Evolutionary conservation across 2,329 filamentous ascomycete genomes (phyloP), one percentile per base, ranked within the genome.

Genomic region (Mycosphaerella arachidis): DNA sequence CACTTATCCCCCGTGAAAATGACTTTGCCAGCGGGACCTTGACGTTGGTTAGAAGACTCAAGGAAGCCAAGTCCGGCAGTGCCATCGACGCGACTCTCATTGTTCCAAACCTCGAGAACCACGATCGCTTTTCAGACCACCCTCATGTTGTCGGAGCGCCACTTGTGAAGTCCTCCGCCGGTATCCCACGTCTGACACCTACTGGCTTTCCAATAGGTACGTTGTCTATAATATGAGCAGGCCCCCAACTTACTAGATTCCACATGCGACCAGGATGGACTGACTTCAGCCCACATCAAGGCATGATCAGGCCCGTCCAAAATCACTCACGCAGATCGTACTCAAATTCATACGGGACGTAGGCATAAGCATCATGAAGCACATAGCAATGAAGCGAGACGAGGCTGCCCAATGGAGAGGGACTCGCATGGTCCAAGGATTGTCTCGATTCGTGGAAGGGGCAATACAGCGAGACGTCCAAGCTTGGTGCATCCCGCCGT

Each of bases 111-210:
- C 60, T 71, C 6, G 20, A 51, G 10, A 58, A 65, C 20, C 63
- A 69, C 43, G 40, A 51, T 7, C 59, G 59, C 7, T 70, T 68
- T 48, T 60, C 62, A 18, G 52, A 67, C 9, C 55, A 64, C n/a
- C 64, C 65, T 10, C 69, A 63, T 53, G 69, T 72, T 1, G 48
- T 29, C 1, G 62, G 56, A 48, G 62, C 61, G 3, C 69, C 70
- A 0, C 64, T 60, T 12, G 65, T 65, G 6, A 64, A 68, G 4
- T 85, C 84, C 65, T 83, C 84, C 61, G 82, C 82, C 8, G 82
- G 81, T n/a, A 84, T 87, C 0, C 86, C 86, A 0, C 82, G 89
- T 55, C 79, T 81, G 18, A 85, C 83, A 3, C 79, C 79, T 0
- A 80, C 78, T 35, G 79, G 82, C 31, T 80, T 82, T 65, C 78